These are phyloP conservation scores for Fusarium tanahbumbuense DNA, from an alignment of 2,329 filamentous ascomycete genomes.

Conservation along the genomic window DNA sequence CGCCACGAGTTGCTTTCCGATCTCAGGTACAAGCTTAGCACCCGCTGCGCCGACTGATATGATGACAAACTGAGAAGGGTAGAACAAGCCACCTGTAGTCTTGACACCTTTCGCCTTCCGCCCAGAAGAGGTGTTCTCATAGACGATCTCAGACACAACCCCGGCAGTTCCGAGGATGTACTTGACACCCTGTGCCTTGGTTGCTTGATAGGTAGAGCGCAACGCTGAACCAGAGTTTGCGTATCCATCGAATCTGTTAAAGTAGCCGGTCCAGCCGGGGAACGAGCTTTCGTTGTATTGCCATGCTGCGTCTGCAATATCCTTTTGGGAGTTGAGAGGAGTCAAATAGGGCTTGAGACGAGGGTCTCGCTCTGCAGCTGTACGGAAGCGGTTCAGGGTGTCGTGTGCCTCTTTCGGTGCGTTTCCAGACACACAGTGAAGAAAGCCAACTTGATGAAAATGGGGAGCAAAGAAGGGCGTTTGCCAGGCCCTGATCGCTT, in stretches of 20 bases:
- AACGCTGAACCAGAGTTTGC: constrained; percentile 66
- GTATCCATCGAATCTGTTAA: constrained; percentile 68
- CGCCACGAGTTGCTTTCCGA: constrained; percentile 63
- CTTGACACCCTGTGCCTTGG: constrained; percentile 45
- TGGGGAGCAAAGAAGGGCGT: constrained; percentile 63
- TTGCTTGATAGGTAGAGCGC: constrained; percentile 57
- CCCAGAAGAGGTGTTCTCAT: constrained; percentile 23
- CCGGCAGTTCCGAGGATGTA: constrained; percentile 46
- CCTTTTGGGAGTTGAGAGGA: constrained; percentile 51
- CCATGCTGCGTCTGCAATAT: constrained; percentile 57
- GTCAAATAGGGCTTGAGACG: constrained; percentile 55
- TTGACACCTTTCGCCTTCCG: constrained; percentile 30
- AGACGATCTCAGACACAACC: constrained; percentile 42
- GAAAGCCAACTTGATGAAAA: constrained; percentile 56
- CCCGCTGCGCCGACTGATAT: constrained; percentile 64
- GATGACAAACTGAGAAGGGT: constrained; percentile 56
- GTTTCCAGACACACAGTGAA: constrained; percentile 61
- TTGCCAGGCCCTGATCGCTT: constrained; percentile 66
- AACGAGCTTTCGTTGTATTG: constrained; percentile 62
- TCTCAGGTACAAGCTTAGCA: constrained; percentile 59
- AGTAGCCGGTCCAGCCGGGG: constrained; percentile 65
- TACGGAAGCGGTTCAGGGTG: constrained; percentile 57
- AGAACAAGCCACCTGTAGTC: constrained; percentile 25
- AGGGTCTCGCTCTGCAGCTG: constrained; percentile 55
- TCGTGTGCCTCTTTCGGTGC: constrained; percentile 61